phyloP scores from a whole-genome alignment of 257 asterid species.

The Nyctanthes arbortristis region DNA sequence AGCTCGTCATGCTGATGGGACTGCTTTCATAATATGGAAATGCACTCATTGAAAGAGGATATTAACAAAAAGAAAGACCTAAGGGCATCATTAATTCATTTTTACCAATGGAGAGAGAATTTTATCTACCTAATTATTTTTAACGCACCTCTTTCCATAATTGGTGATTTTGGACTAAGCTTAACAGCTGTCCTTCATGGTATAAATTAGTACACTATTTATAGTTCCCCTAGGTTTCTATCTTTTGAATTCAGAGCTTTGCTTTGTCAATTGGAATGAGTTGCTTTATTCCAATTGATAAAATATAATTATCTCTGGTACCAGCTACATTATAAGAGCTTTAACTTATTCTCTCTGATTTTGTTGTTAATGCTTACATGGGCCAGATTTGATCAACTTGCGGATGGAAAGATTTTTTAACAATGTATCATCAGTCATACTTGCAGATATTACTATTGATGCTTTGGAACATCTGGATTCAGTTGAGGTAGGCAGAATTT shows the following conservation, averaged over 20 bases:
- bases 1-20: not conserved
- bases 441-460: slow-evolving; percentile 58
- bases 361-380: slow-evolving; percentile 19
- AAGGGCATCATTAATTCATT: not conserved
- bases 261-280: not conserved
- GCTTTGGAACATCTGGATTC: slow-evolving; percentile 69
- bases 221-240: not conserved
- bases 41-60: not conserved
- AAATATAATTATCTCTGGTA: not conserved
- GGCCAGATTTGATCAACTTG: slow-evolving; percentile 55
- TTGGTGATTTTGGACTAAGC: not conserved
- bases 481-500: slow-evolving; percentile 57
- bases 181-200: not conserved
- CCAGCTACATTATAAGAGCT: not conserved
- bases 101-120: not conserved
- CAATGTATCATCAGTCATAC: slow-evolving; percentile 59
- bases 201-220: not conserved
- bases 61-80: not conserved
- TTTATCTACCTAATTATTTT: not conserved
- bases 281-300: not conserved
- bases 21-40: not conserved
- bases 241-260: not conserved
- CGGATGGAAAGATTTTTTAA: slow-evolving; percentile 67
- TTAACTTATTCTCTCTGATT: not conserved
- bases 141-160: not conserved